Evolutionary conservation across 2,329 filamentous ascomycete species (phyloP), one percentile per base, ranked within the genome.

Genomic region (Pseudocercospora fijiensis): DNA sequence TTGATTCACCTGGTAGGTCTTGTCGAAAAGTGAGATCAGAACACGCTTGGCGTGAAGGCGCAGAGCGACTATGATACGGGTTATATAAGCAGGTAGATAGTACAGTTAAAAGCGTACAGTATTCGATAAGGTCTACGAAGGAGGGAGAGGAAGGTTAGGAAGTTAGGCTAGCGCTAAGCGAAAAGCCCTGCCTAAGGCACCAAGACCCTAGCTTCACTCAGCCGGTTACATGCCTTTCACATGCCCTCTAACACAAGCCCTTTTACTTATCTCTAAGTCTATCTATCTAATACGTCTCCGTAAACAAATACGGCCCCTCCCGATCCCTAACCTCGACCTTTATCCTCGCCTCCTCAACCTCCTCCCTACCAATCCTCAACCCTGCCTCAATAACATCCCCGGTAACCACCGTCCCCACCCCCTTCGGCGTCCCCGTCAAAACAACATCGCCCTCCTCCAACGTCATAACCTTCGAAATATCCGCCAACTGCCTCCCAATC

Each of bases 391-490:
- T 91, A 30, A 94, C 83, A 79, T 99, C 93, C 2, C 95, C 95
- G 0, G 90, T 87, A 65, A 88, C 86, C 1, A 96, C 92, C 20
- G 88, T 84, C 1, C 95, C 95, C 1, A 99, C 95, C 11, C 95
- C 95, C 80, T 97, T 97, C 57, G 95, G 95, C 57, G 95, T 99
- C 18, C 95, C 95, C n/a, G 95, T 99, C 71, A 99, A 81, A 56
- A 99, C 87, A 73, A 99, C 88, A 78, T 99, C 95, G 56, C 94
- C 95, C 73, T 90, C 86, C 78, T 96, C 89, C 64, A 99, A 83
- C 8, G 92, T 92, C 92, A 98, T 97, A 63, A 98, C 93, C 76
- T 89, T 89, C 69, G 91, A 95, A 75, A 99, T 96, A 80, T 97
- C 92, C 73, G 89, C 90, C 74, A 99, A 78, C 68, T 96, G 88